Evolutionary conservation across 2,329 filamentous ascomycete species (phyloP), one percentile per base, ranked within the genome.

Genomic region (Truncatella angustata): DNA sequence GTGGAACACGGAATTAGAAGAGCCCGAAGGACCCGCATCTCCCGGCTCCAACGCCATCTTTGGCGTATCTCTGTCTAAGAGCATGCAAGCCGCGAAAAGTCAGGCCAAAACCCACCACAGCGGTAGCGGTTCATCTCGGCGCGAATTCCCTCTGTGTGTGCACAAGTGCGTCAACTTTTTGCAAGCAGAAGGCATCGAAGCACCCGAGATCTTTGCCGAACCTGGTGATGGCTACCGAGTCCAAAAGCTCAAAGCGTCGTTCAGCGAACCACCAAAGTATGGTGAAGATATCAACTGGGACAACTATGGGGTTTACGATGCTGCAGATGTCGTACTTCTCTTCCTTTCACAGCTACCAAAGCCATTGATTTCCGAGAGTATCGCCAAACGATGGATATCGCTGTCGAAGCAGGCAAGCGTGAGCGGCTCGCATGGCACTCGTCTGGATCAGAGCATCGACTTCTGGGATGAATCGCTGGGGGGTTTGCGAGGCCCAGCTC

Each of bases 401-500:
- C 61, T 76, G 35, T 73, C 72, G 28, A 63, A 69, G 30, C 73
- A 74, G 56, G 69, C 71, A 1, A 70, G 65, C 9, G 43, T 69
- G 21, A 56, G 65, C 11, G 70, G 64, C 18, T 68, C 67, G 3
- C 62, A 67, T 44, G 61, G 62, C 12, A 63, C 61, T 39, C 65
- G 71, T 14, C 58, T 69, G 4, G 73, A 75, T 52, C 66, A 70
- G 58, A 73, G 72, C 50, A 70, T 76, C 40, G 73, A 75, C 54
- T 76, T 76, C 50, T 76, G 73, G 73, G 72, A 75, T 53, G 73
- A 76, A 60, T 72, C 73, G 6, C 60, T 76, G 5, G 65, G 65
- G 21, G 70, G 71, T 1, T 61, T 75, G 9, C 64, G 67, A 11
- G 72, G 72, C 1, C 63, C 67, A 1, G 62, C 62, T 4, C 65